phyloP scores from a whole-genome alignment of 345 rosid species.

The Syzygium grande region DNA sequence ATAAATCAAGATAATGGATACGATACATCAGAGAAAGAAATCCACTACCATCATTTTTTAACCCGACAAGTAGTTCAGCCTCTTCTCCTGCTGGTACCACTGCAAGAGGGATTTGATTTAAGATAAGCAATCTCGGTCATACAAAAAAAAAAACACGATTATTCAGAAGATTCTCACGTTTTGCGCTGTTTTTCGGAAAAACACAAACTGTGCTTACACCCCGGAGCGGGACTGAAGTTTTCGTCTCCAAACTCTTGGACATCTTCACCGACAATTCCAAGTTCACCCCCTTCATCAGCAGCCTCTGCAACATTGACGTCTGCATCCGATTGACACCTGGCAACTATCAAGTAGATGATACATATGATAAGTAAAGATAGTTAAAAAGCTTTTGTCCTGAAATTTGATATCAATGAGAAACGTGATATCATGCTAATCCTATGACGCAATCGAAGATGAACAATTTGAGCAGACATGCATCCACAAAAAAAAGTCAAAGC shows the following conservation, averaged over 20 bases:
- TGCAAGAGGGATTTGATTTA: slow-evolving; percentile 11
- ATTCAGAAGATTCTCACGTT: slow-evolving; percentile 22
- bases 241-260: slow-evolving; percentile 40
- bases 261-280: slow-evolving; percentile 64
- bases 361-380: not conserved
- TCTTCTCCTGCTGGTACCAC: slow-evolving; percentile 78
- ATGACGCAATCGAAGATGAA: not conserved
- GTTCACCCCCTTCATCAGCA: slow-evolving; percentile 49
- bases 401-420: not conserved
- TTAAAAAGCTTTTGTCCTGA: not conserved
- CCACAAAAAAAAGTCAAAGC: not conserved
- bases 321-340: slow-evolving; percentile 57
- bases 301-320: slow-evolving; percentile 35
- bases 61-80: slow-evolving; percentile 71
- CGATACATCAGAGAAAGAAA: not conserved
- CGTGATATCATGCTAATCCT: not conserved
- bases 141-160: not conserved
- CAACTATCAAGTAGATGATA: slow-evolving; percentile 32
- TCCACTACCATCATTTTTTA: slow-evolving; percentile 78
- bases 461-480: not conserved
- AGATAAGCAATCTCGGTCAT: not conserved
- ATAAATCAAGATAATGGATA: not conserved
- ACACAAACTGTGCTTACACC: slow-evolving; percentile 56
- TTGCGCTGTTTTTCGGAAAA: slow-evolving; percentile 76
- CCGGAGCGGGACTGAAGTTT: slow-evolving; percentile 52